phyloP scores from a whole-genome alignment of 345 rosid genomes.

The Lepidium aucheri region DNA sequence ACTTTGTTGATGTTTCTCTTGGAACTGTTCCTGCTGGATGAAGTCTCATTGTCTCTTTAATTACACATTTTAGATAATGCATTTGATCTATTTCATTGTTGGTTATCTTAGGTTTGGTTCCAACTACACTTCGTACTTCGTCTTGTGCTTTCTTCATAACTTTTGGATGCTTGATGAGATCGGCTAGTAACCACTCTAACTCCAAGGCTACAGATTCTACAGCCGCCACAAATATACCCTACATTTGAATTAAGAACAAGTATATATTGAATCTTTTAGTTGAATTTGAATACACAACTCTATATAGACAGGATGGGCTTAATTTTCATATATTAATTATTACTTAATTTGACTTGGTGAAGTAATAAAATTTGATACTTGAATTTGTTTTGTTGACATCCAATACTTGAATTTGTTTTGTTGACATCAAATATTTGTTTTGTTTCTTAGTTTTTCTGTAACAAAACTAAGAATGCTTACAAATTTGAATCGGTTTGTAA shows the following conservation, averaged over 20 bases:
- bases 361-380: no score
- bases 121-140: conserved; percentile 13
- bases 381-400: no score
- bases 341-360: no score
- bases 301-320: no score
- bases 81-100: conserved; percentile 6
- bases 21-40: conserved; percentile 18
- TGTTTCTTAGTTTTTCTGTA: no score
- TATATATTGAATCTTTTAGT: no score
- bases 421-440: no score
- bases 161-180: conserved; percentile 13
- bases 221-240: conserved; percentile 23
- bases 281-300: no score
- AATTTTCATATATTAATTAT: no score
- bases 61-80: conserved; percentile 17
- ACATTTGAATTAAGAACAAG: neutral
- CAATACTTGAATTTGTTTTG: no score
- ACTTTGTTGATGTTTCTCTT: neutral
- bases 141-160: conserved; percentile 17
- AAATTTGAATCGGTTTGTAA: no score
- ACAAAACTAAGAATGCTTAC: no score
- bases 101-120: conserved; percentile 11
- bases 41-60: conserved; percentile 21
- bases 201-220: conserved; percentile 13
- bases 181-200: conserved; percentile 19